Evolutionary conservation across 805 yeast species (phyloP), one percentile per base, ranked within the genome.

Genomic region (Millerozyma miso): DNA sequence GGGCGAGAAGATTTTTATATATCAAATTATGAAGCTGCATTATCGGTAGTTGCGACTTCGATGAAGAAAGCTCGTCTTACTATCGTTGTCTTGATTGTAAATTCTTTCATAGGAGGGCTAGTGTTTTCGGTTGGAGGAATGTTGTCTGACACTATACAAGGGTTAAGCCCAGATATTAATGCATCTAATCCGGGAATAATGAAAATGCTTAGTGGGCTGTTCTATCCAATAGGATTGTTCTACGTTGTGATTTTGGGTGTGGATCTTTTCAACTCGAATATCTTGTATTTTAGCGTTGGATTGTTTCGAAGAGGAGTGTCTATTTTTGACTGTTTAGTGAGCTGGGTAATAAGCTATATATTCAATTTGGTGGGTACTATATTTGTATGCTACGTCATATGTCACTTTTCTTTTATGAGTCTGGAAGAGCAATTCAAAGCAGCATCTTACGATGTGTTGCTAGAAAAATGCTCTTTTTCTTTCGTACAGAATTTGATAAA

Each of bases 11-110:
- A 58, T 16, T 41, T 71, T 50, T 86, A 84, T 53, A 72, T 84
- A 39, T 79, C 88, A 3, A 86, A 91, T 4, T 81, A 85, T 62
- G 95, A 86, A 53, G 81, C 91, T 2, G 93, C 93, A 0, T 61
- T 86, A 39, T 93, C 95, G 0, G 83, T 85, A 33, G 91, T 85
- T 15, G 95, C 95, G 6, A 86, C 93, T 0, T 73, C 88, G 2
- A 85, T 85, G 93, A 86, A 86, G 60, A 86, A 86, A 55, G 76
- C 90, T 3, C 71, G 95, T 59, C 71, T 84, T 20, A 73, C 79
- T 48, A 50, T 80, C 3, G 83, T 81, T 44, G 72, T 81, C 1
- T 57, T 86, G n/a, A 49, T 79, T 0, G 53, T 85, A 16, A 84
- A 84, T 56, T 79, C 89, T 0, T 58, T 85, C 4, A 65, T 83